Evolutionary conservation across 1,139 yeast genomes (phyloP), one percentile per base, ranked within the genome.

Genomic region (Debaryomyces robertsiae): DNA sequence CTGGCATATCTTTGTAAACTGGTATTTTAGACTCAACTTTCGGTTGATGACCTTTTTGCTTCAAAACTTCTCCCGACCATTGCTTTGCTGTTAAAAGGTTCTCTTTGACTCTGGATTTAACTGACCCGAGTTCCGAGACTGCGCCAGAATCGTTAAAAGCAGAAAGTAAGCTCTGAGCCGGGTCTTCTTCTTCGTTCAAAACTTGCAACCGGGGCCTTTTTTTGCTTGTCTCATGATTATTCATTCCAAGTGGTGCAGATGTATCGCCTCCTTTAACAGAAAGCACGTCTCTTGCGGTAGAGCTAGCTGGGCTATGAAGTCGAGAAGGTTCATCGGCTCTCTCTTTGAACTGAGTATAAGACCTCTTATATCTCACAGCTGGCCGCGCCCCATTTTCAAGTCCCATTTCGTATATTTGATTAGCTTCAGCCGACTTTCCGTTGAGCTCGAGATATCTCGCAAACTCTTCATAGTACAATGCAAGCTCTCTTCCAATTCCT

Each of bases 381-480:
- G 96, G 97, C 44, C 88, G 67, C 2, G 96, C 95, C 6, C 65
- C 60, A 2, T 64, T 55, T 22, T 69, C 68, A 2, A 89, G 57
- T 0, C 97, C 98, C 41, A 74, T 63, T 44, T 73, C 69, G 52
- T 79, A 80, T 0, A 90, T 79, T 38, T 78, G 78, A 3, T 69
- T 66, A 0, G 97, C 96, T 48, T 84, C 89, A 5, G 59, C 56
- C 40, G 63, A 60, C 44, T 77, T 72, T 16, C 76, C 77, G 23
- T 65, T 65, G 9, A 70, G 47, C 52, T 86, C 95, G 46, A 85
- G 65, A 45, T 71, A 79, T 22, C 71, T 70, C 3, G 96, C 91
- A 63, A 87, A 90, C 47, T 82, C 87, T 55, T 89, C 96, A 54
- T 90, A 93, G 57, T 77, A 91, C 16, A 81, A 55, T 0, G 96